These are phyloP conservation scores for Didymella lethalis DNA, from an alignment of 2,329 filamentous ascomycete genomes.

Conservation along the genomic window DNA sequence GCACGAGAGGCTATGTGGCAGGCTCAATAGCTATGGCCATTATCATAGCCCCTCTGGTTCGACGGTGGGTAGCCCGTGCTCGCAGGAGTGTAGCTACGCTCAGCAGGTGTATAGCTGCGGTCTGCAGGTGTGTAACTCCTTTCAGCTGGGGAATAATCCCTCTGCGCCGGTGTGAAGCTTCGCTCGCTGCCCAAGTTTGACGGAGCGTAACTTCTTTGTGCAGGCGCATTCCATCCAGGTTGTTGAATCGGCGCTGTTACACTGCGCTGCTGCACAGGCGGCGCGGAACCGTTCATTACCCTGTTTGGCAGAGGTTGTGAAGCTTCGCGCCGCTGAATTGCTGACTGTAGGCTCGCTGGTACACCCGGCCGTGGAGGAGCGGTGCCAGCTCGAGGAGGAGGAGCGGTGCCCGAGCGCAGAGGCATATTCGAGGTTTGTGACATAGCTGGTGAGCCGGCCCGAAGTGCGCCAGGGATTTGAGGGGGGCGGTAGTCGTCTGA, in stretches of 20 bases:
- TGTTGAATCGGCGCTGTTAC: slow-evolving; percentile 46
- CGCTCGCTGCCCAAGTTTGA: slow-evolving; percentile 3
- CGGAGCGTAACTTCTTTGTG: slow-evolving; percentile 21
- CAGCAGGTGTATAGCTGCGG: slow-evolving; percentile 20
- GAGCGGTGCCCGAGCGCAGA: slow-evolving; percentile 28
- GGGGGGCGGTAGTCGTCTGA: slow-evolving; percentile 35
- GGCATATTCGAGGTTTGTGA: slow-evolving; percentile 32
- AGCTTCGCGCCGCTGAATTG: slow-evolving; percentile 49
- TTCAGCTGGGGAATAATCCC: slow-evolving; percentile 24
- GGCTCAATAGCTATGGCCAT: slow-evolving; percentile 27
- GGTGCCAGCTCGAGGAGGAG: slow-evolving; percentile 36
- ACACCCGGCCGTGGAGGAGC: slow-evolving; percentile 46
- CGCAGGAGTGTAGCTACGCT: slow-evolving; percentile 22
- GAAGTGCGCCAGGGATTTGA: slow-evolving; percentile 37
- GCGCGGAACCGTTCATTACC: slow-evolving; percentile 33
- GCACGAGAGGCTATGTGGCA: neutral
- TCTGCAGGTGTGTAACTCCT: slow-evolving; percentile 19
- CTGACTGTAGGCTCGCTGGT: slow-evolving; percentile 45
- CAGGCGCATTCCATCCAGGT: slow-evolving; percentile 35
- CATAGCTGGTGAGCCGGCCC: slow-evolving; percentile 42
- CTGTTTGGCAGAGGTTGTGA: slow-evolving; percentile 44
- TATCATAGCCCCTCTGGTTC: slow-evolving; percentile 31
- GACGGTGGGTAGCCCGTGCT: slow-evolving; percentile 28
- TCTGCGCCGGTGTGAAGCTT: slow-evolving; percentile 12
- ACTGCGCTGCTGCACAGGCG: slow-evolving; percentile 40